A percentile compares a stretch with the other conserved stretches of the same genome.
Conservation (phyloP, 75 land plant genomes). For the Larix kaempferi region DNA sequence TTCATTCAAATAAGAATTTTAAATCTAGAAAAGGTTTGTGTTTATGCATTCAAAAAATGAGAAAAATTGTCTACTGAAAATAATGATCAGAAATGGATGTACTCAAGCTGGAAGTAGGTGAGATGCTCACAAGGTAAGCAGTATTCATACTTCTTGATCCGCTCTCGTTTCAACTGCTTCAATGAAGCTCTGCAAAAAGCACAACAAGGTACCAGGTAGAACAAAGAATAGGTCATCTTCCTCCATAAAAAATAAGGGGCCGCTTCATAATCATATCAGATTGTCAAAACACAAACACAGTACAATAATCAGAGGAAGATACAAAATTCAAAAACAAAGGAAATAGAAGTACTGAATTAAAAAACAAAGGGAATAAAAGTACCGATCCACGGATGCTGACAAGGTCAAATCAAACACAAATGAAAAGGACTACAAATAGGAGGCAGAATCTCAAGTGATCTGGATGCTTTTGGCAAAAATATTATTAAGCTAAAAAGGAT, state of each 20-base stretch:
- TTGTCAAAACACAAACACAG: not conserved
- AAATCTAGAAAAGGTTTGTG: not conserved
- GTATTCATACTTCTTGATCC: constrained; percentile 36
- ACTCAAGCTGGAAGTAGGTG: not conserved
- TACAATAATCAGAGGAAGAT: not conserved
- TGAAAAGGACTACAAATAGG: not conserved
- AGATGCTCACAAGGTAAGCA: constrained; percentile 36
- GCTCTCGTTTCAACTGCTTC: constrained; percentile 35
- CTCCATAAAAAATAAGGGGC: not conserved
- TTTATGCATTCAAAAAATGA: not conserved
- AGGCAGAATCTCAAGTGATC: not conserved
- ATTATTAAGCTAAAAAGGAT: not conserved
- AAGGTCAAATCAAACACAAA: not conserved
- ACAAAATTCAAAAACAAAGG: not conserved
- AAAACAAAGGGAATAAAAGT: too few species aligned
- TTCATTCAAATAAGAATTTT: not conserved
- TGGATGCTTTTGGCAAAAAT: not conserved
- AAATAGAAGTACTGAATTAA: too few species aligned
- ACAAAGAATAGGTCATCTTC: too few species aligned
- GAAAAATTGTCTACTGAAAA: not conserved
- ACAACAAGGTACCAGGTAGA: not conserved
- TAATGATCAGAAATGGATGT: not conserved
- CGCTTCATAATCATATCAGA: not conserved
- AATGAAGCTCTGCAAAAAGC: constrained; percentile 26
- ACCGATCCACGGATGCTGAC: too few species aligned